These are phyloP conservation scores for Ensete ventricosum DNA, from an alignment of 176 grass and related monocot genomes.

Conservation along the genomic window DNA sequence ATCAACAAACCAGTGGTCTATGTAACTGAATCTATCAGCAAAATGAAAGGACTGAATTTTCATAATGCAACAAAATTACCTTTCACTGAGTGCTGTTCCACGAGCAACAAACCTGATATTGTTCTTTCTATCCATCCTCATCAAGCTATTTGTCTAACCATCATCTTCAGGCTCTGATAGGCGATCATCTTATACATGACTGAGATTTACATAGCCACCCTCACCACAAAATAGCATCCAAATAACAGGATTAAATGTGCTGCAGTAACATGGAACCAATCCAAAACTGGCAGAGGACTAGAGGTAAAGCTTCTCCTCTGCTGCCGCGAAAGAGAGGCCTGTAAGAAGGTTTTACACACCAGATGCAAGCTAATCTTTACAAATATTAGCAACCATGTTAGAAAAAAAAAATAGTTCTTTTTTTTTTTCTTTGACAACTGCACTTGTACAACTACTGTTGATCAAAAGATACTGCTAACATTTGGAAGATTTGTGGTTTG, in stretches of 20 bases:
- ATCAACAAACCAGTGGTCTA: too few relatives aligned
- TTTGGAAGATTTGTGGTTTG: background rate
- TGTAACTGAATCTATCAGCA: too few relatives aligned
- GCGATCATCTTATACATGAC: too few relatives aligned
- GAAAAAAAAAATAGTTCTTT: background rate
- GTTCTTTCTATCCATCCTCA: background rate
- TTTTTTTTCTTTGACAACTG: background rate
- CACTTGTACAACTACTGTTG: background rate
- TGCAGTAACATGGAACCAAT: background rate
- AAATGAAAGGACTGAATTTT: too few relatives aligned
- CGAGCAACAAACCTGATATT: too few relatives aligned
- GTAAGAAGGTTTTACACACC: background rate
- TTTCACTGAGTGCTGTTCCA: too few relatives aligned
- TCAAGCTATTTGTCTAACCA: background rate
- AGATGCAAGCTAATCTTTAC: background rate
- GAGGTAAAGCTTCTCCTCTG: background rate
- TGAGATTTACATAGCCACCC: too few relatives aligned
- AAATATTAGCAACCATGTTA: background rate
- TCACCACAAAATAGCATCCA: too few relatives aligned
- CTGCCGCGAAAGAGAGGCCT: background rate
- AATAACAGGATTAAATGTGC: too few relatives aligned
- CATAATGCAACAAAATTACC: too few relatives aligned
- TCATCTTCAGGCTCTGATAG: background rate
- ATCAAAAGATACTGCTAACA: background rate
- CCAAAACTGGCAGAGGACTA: background rate